A percentile compares a stretch with the other conserved stretches of the same genome.
Conservation (phyloP, 176 grass and related monocot species). For the Leersia perrieri region DNA sequence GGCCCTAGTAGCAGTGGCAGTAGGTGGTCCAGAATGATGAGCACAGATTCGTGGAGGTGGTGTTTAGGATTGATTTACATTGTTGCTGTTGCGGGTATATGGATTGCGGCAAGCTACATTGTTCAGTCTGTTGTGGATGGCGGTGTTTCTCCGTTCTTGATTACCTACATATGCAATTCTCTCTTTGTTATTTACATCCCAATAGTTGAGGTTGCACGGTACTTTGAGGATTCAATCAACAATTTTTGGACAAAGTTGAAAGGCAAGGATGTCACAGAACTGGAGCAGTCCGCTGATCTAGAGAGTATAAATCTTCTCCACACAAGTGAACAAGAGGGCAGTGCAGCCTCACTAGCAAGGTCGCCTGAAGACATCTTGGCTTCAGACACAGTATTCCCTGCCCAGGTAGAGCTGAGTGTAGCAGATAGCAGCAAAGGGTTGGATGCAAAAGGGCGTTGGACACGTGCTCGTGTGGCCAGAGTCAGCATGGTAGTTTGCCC, state of each 20-base stretch:
- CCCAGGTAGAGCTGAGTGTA: slow-evolving; percentile 5
- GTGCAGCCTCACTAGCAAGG: not conserved
- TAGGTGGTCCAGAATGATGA: slow-evolving; percentile 24
- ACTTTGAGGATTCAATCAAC: slow-evolving; percentile 77
- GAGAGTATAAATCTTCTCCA: slow-evolving; percentile 94
- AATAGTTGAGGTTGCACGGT: slow-evolving; percentile 73
- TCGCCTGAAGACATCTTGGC: slow-evolving; percentile 12
- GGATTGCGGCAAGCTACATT: slow-evolving; percentile 98
- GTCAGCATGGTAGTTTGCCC: slow-evolving; percentile 86
- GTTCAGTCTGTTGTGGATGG: slow-evolving; percentile 95
- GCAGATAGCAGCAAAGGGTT: slow-evolving; percentile 43
- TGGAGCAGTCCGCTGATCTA: slow-evolving; percentile 43
- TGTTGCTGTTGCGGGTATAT: slow-evolving; percentile 75
- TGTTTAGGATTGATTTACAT: slow-evolving; percentile 86
- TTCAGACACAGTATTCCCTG: slow-evolving; percentile 1
- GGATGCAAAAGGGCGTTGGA: slow-evolving; percentile 93
- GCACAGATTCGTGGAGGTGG: slow-evolving; percentile 65
- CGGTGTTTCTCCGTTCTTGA: slow-evolving; percentile 92
- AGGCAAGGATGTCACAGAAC: slow-evolving; percentile 33
- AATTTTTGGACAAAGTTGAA: slow-evolving; percentile 56
- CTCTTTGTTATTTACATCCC: slow-evolving; percentile 93
- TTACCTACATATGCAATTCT: slow-evolving; percentile 96
- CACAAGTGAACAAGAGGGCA: slow-evolving; percentile 35
- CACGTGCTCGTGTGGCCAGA: slow-evolving; percentile 71
- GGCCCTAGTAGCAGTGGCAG: not conserved